Conservation (phyloP, 2,329 filamentous ascomycete species). For the Phyllosticta ampelicida region DNA sequence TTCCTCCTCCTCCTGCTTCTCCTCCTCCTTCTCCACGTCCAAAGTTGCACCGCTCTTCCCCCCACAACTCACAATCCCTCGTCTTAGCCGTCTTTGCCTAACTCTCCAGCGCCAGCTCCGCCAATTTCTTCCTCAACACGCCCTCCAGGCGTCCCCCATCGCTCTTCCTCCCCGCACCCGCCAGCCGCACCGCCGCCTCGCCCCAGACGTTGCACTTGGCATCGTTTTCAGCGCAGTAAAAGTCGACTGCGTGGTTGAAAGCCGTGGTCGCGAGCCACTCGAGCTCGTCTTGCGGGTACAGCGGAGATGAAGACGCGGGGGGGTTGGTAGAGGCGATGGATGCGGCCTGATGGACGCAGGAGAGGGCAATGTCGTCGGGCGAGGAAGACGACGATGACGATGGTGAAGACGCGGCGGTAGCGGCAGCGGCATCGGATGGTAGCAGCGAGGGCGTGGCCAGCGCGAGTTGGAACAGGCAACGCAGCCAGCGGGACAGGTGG, state of each 20-base stretch:
- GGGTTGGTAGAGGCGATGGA: not conserved
- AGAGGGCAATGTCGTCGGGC: conserved; percentile 24
- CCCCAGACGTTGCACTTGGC: conserved; percentile 51
- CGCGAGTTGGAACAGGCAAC: conserved; percentile 62
- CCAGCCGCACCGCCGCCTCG: conserved; percentile 50
- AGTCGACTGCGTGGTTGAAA: conserved; percentile 62
- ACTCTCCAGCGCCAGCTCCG: not conserved
- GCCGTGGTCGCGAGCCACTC: conserved; percentile 63
- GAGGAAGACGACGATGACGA: not conserved
- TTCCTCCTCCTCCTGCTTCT: no score
- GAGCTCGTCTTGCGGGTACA: conserved; percentile 56
- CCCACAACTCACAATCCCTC: not conserved
- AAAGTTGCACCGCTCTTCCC: not conserved
- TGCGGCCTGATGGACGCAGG: conserved; percentile 28
- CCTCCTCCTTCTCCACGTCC: not conserved
- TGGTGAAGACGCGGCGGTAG: conserved; percentile 28
- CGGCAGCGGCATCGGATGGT: not conserved
- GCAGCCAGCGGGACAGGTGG: conserved; percentile 64
- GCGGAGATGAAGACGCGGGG: not conserved
- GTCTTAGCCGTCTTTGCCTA: not conserved
- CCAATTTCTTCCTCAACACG: not conserved
- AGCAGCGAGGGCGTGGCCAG: conserved; percentile 27
- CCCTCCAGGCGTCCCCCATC: not conserved
- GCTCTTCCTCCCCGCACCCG: conserved; percentile 21
- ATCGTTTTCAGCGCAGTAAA: conserved; percentile 47